Base-by-base conservation (phyloP, 805 yeast species). In the Metschnikowia reukaufii region DNA sequence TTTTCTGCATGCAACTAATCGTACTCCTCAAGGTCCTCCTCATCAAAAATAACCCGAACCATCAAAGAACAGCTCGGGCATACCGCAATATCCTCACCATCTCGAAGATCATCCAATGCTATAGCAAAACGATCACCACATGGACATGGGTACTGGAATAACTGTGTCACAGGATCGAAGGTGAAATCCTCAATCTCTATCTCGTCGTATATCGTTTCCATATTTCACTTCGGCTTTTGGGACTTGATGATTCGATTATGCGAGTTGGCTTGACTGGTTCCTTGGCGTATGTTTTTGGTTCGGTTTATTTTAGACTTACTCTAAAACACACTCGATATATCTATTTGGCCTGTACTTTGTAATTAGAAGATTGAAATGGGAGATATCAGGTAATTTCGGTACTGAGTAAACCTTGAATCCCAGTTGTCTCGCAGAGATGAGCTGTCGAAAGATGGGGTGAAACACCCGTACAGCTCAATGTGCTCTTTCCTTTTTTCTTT, bases 181-280 rank as follows among this genome's bases (percentile, higher is more conserved):
- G 90, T 83, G 83, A 94, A 91, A 65, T 94, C 99, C 67, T 94
- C 99, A 43, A 94, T 94, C 73, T 94, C 99, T 47, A 94, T 84
- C 64, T 94, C 95, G 66, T 94, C 99, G 67, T 94, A 94, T 29
- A 84, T 77, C 1, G 83, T 72, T 54, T 83, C 84, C 74, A 83
- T 78, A 34, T 19, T 31, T 19, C 9, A 6, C 2, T 20, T 36
- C 3, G 18, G 25, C 29, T 23, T 25, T 13, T 25, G 29, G 9
- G 27, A 23, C 29, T 25, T n/a, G n/a, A n/a, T n/a, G n/a, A n/a
- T n/a, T n/a, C n/a, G n/a, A n/a, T n/a, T n/a, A n/a, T n/a, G n/a
- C n/a, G n/a, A n/a, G n/a, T n/a, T n/a, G n/a, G n/a, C n/a, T n/a
- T n/a, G n/a, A n/a, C n/a, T n/a, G n/a, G n/a, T n/a, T n/a, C n/a